A percentile compares a stretch with the other conserved stretches of the same genome.
These are phyloP conservation scores for Solanum chiquidenum DNA, from an alignment of 257 asterid genomes.

Conservation along the genomic window DNA sequence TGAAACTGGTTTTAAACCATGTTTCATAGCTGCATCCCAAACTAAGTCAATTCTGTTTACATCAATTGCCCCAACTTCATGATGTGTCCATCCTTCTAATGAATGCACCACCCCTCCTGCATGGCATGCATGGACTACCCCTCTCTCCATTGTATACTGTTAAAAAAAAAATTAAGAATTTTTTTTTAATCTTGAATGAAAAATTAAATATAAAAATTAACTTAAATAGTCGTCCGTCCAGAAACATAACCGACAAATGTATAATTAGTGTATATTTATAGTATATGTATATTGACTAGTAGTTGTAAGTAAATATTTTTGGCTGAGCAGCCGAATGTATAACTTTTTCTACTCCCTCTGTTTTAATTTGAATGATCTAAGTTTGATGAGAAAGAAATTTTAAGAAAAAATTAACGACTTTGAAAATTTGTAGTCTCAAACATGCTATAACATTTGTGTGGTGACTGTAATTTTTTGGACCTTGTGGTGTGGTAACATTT, in stretches of 20 bases:
- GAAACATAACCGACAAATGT: neutral
- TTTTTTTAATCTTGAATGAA: neutral
- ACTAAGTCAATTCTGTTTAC: conserved; percentile 49
- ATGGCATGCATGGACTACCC: conserved; percentile 83
- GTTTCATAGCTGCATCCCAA: conserved; percentile 64
- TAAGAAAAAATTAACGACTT: neutral
- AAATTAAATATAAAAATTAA: neutral
- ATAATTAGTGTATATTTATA: neutral
- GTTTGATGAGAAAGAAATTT: neutral
- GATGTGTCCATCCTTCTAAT: conserved; percentile 61
- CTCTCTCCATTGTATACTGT: conserved; percentile 92
- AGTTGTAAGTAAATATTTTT: neutral
- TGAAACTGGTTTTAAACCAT: conserved; percentile 47
- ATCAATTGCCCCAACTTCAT: conserved; percentile 68
- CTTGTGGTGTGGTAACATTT: neutral
- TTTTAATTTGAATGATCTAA: neutral
- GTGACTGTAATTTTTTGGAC: neutral
- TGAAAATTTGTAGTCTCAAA: neutral
- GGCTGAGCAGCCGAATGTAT: neutral
- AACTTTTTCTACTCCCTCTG: neutral
- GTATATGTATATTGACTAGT: neutral
- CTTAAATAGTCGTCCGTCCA: neutral
- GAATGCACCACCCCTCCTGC: conserved; percentile 66
- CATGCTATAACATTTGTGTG: neutral
- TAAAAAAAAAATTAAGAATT: too few relatives aligned